Percentiles rank a stretch among this genome's conserved stretches.
These are phyloP conservation scores for Ramalina intermedia DNA, from an alignment of 495 filamentous ascomycete species.

Conservation along the genomic window DNA sequence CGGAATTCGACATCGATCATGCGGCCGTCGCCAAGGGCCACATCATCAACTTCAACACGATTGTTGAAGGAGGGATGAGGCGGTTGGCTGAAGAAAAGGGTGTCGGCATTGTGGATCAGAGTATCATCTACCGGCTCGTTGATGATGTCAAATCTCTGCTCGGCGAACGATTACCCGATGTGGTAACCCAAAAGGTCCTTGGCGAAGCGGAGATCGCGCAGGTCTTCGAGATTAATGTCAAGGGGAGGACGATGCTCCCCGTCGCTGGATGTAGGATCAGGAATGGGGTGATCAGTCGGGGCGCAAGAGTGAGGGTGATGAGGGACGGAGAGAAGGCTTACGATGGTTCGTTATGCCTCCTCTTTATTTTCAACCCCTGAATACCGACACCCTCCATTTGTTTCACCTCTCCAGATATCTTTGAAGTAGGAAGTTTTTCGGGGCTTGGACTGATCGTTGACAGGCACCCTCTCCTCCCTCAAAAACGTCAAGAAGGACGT, in stretches of 20 bases:
- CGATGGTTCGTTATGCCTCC: slow-evolving; percentile 47
- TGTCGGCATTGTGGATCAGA: slow-evolving; percentile 71
- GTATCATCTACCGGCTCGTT: slow-evolving; percentile 81
- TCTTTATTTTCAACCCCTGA: no score
- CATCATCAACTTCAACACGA: slow-evolving; percentile 78
- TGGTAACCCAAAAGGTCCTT: slow-evolving; percentile 48
- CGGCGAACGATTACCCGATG: slow-evolving; percentile 49
- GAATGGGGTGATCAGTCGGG: slow-evolving; percentile 55
- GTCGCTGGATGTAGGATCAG: slow-evolving; percentile 83
- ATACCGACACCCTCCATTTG: no score
- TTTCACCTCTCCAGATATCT: no score
- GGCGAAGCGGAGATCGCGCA: slow-evolving; percentile 82
- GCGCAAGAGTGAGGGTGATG: slow-evolving; percentile 53
- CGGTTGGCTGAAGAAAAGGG: slow-evolving; percentile 51
- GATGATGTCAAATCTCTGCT: slow-evolving; percentile 65
- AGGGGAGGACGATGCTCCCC: slow-evolving; percentile 47
- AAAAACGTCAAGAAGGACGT: slow-evolving; percentile 91
- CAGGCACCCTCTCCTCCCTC: slow-evolving; percentile 62
- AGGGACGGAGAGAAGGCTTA: slow-evolving; percentile 56
- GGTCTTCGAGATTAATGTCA: slow-evolving; percentile 70
- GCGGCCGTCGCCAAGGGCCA: slow-evolving; percentile 52
- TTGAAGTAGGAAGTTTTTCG: slow-evolving; percentile 3
- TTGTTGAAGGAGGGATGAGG: slow-evolving; percentile 50
- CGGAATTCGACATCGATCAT: slow-evolving; percentile 81
- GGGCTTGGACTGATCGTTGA: slow-evolving; percentile 1